Conservation (phyloP, 2,329 filamentous ascomycete genomes). For the Trichoderma afroharzianum region DNA sequence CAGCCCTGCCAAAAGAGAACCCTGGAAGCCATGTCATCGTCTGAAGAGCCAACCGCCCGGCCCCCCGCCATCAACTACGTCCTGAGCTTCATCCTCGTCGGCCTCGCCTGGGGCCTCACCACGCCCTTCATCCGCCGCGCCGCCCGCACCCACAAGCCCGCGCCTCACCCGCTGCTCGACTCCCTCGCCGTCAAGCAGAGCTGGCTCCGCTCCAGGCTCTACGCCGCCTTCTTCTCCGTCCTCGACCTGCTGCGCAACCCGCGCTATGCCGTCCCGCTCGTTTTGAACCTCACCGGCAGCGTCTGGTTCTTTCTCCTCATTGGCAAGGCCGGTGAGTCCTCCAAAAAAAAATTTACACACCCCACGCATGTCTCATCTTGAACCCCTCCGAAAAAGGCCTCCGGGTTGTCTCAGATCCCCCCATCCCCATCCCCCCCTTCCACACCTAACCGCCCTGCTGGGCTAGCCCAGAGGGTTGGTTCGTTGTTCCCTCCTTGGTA, state of each 20-base stretch:
- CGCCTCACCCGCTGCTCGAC: constrained; percentile 53
- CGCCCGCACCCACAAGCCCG: constrained; percentile 68
- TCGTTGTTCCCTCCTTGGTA: not conserved
- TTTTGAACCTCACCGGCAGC: constrained; percentile 87
- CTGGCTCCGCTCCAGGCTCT: constrained; percentile 59
- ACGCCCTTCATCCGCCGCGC: constrained; percentile 89
- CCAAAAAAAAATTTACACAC: not conserved
- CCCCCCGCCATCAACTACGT: constrained; percentile 73
- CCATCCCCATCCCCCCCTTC: not conserved
- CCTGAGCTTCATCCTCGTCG: constrained; percentile 84
- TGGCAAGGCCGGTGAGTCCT: constrained; percentile 77
- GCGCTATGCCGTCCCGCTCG: constrained; percentile 76
- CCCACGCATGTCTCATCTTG: not conserved
- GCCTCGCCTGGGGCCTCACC: constrained; percentile 88
- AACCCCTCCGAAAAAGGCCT: not conserved
- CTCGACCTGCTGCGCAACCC: constrained; percentile 76
- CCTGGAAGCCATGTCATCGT: not conserved
- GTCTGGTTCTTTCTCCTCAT: constrained; percentile 96
- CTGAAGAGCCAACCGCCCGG: constrained; percentile 22
- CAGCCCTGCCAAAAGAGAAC: not conserved
- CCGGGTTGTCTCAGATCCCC: not conserved
- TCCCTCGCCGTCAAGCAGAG: constrained; percentile 50
- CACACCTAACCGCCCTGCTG: constrained; percentile 8
- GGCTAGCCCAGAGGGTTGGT: not conserved
- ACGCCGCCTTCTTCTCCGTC: constrained; percentile 68